phyloP scores from a whole-genome alignment of 345 rosid genomes.

The Mallotus nudiflorus region DNA sequence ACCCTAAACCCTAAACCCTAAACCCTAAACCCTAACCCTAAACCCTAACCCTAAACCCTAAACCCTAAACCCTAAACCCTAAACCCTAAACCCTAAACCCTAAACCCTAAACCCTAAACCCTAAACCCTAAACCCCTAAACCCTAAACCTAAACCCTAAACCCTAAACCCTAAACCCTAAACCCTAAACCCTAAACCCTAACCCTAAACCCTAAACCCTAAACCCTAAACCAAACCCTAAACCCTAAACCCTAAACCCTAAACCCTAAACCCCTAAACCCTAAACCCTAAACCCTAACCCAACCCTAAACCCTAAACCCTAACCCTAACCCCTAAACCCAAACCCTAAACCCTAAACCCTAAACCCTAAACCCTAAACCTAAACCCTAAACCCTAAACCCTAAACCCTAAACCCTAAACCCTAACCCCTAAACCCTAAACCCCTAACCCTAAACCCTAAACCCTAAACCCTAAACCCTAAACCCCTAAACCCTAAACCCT shows the following conservation, averaged over 20 bases:
- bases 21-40: not conserved
- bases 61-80: not conserved
- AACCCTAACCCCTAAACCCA: constrained; percentile 17
- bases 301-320: constrained; percentile 15
- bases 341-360: constrained; percentile 20
- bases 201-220: constrained; percentile 18
- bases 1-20: not conserved
- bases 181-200: too few species aligned
- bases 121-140: not conserved
- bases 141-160: constrained; percentile 10
- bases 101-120: not conserved
- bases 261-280: constrained; percentile 12
- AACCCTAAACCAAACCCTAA: too few species aligned
- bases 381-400: constrained; percentile 25
- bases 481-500: constrained; percentile 18
- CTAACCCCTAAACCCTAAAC: constrained; percentile 17
- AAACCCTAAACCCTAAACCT: constrained; percentile 20
- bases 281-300: constrained; percentile 13
- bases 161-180: constrained; percentile 6
- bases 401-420: constrained; percentile 17
- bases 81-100: not conserved
- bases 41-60: not conserved
- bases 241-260: constrained; percentile 13
- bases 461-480: constrained; percentile 18
- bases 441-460: constrained; percentile 19